Conservation (phyloP, 495 filamentous ascomycete genomes). For the Neurospora cerealis region DNA sequence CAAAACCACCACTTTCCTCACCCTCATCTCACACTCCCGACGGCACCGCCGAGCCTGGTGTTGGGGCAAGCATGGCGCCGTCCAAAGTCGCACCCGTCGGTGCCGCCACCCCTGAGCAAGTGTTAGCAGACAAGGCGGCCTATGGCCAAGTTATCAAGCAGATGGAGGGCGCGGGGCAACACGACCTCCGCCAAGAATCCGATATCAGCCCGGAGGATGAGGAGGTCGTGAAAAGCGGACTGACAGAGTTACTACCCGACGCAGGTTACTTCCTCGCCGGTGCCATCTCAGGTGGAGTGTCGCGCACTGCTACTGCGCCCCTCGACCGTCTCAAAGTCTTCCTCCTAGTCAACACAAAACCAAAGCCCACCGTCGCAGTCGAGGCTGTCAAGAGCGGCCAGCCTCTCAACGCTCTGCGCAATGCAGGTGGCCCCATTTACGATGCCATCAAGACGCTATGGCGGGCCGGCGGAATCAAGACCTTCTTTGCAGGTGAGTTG, state of each 20-base stretch:
- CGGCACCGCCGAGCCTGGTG: slow-evolving; percentile 5
- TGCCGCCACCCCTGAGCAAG: slow-evolving; percentile 5
- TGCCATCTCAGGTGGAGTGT: slow-evolving; percentile 83
- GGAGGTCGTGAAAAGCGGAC: slow-evolving; percentile 31
- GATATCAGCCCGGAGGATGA: slow-evolving; percentile 14
- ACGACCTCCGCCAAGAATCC: slow-evolving; percentile 15
- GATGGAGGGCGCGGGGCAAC: slow-evolving; percentile 12
- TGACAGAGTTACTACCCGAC: slow-evolving; percentile 46
- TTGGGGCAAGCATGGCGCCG: slow-evolving; percentile 3
- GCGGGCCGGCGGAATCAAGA: slow-evolving; percentile 78
- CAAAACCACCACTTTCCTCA: not conserved
- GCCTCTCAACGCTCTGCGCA: slow-evolving; percentile 53
- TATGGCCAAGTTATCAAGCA: slow-evolving; percentile 4
- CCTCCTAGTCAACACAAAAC: slow-evolving; percentile 80
- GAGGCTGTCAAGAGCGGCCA: slow-evolving; percentile 63
- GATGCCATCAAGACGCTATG: slow-evolving; percentile 68
- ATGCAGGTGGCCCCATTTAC: slow-evolving; percentile 55
- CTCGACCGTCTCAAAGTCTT: slow-evolving; percentile 96
- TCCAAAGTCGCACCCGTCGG: not conserved
- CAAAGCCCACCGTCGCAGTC: slow-evolving; percentile 44
- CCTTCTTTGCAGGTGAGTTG: slow-evolving; percentile 82
- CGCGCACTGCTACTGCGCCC: slow-evolving; percentile 86
- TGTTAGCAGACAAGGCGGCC: slow-evolving; percentile 4
- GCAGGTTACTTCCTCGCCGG: slow-evolving; percentile 97
- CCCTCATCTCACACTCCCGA: not conserved